A percentile compares a stretch with the other conserved stretches of the same genome.
These are phyloP conservation scores for Umbelopsis vinacea DNA, from an alignment of 192 early-diverging fungal genomes.

Conservation along the genomic window DNA sequence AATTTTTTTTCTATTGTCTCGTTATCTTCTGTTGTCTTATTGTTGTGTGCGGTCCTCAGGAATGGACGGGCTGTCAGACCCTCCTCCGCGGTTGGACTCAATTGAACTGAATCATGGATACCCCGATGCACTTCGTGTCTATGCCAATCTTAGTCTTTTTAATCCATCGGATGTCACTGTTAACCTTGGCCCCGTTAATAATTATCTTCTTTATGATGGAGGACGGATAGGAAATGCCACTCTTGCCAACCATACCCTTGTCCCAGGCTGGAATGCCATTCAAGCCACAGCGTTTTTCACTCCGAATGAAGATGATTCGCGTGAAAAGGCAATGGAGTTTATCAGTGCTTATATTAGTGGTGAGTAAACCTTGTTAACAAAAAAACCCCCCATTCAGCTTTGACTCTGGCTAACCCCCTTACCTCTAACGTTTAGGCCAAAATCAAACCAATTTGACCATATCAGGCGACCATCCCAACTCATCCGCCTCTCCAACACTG, in stretches of 20 bases:
- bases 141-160: slow-evolving; percentile 27
- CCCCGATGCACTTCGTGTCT: slow-evolving; percentile 26
- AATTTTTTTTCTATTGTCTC: background rate
- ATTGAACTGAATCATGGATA: slow-evolving; percentile 30
- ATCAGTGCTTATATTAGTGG: background rate
- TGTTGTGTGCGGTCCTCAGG: slow-evolving; percentile 18
- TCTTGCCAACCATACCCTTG: slow-evolving; percentile 23
- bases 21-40: no score
- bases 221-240: slow-evolving; percentile 34
- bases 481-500: slow-evolving; percentile 4
- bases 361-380: background rate
- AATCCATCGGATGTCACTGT: slow-evolving; percentile 42
- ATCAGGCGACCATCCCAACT: slow-evolving; percentile 36
- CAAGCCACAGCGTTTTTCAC: background rate
- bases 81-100: slow-evolving; percentile 32
- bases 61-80: slow-evolving; percentile 39
- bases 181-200: slow-evolving; percentile 32
- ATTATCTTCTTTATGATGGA: slow-evolving; percentile 28
- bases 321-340: slow-evolving; percentile 8
- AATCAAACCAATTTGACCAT: slow-evolving; percentile 31
- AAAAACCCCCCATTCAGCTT: slow-evolving; percentile 1
- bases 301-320: background rate
- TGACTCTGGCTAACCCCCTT: slow-evolving; percentile 1
- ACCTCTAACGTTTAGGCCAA: background rate
- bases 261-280: slow-evolving; percentile 25